phyloP scores from a whole-genome alignment of 768 basidiomycete genomes.

The Leccinum boreale region DNA sequence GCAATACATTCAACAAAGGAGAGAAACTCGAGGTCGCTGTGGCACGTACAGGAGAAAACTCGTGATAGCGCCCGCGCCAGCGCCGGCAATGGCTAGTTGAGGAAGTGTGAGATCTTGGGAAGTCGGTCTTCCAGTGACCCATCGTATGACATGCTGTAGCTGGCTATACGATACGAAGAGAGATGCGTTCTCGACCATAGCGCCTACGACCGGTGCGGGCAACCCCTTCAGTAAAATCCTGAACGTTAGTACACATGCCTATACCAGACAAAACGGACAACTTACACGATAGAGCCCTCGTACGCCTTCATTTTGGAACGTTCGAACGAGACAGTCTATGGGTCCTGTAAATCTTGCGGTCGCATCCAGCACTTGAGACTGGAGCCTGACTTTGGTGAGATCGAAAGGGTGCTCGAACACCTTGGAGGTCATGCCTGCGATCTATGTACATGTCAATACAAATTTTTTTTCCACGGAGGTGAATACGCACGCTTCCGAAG shows the following conservation, averaged over 20 bases:
- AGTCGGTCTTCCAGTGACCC: slow-evolving; percentile 32
- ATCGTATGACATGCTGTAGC: slow-evolving; percentile 59
- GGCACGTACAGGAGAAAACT: slow-evolving; percentile 80
- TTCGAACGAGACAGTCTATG: slow-evolving; percentile 80
- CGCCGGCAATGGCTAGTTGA: slow-evolving; percentile 78
- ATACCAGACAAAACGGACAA: slow-evolving; percentile 4
- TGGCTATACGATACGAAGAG: slow-evolving; percentile 86
- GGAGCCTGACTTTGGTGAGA: slow-evolving; percentile 90
- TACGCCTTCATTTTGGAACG: slow-evolving; percentile 78
- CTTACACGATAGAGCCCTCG: slow-evolving; percentile 84
- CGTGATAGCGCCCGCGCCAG: slow-evolving; percentile 81
- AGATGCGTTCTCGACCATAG: slow-evolving; percentile 88
- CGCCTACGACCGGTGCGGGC: slow-evolving; percentile 86
- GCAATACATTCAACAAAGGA: not conserved
- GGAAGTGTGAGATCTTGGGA: slow-evolving; percentile 51
- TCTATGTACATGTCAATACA: slow-evolving; percentile 34
- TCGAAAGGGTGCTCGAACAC: slow-evolving; percentile 95
- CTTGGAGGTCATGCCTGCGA: slow-evolving; percentile 83
- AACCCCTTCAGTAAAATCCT: slow-evolving; percentile 58
- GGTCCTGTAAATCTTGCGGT: slow-evolving; percentile 77
- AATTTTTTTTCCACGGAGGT: not conserved
- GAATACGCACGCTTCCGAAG: slow-evolving; percentile 53
- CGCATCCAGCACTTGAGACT: slow-evolving; percentile 80
- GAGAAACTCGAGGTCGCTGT: not conserved
- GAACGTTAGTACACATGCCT: not conserved